A percentile compares a stretch with the other conserved stretches of the same genome.
Evolutionary conservation across 306 rosid genomes (phyloP).

Genomic region (Datisca glomerata): DNA sequence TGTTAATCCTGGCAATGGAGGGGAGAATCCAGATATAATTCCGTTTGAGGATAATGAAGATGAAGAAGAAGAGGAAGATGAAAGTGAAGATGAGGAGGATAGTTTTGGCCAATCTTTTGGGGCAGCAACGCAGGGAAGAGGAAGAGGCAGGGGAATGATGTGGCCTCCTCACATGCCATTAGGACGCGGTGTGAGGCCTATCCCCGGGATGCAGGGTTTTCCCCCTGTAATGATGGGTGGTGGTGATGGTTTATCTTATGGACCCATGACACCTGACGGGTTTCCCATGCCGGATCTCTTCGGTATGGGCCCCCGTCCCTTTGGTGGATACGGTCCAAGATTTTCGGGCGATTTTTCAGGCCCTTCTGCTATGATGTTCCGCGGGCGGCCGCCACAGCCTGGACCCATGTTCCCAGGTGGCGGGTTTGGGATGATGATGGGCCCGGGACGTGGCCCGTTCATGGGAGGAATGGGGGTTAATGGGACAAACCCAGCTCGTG

Average conservation of each 20-base stretch:
- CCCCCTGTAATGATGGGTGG: slow-evolving; percentile 91
- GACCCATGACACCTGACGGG: slow-evolving; percentile 81
- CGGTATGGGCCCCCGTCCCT: slow-evolving; percentile 81
- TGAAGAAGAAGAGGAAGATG: slow-evolving; percentile 99
- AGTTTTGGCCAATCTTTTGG: slow-evolving; percentile 50
- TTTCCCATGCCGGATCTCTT: slow-evolving; percentile 87
- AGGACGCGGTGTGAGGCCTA: slow-evolving; percentile 83
- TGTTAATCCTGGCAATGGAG: slow-evolving; percentile 79
- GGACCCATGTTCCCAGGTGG: slow-evolving; percentile 78
- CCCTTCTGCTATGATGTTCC: slow-evolving; percentile 84
- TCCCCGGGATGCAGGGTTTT: slow-evolving; percentile 85
- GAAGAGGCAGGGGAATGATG: slow-evolving; percentile 91
- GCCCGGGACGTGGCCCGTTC: slow-evolving; percentile 76
- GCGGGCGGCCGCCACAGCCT: slow-evolving; percentile 81
- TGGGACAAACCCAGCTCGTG: slow-evolving; percentile 64
- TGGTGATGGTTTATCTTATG: slow-evolving; percentile 75
- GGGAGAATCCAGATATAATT: slow-evolving; percentile 90
- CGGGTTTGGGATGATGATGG: slow-evolving; percentile 98
- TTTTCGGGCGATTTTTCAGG: slow-evolving; percentile 79
- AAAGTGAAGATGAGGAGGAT: slow-evolving; percentile 98
- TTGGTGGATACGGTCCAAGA: slow-evolving; percentile 80
- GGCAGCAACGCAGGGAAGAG: slow-evolving; percentile 69
- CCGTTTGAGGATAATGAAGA: slow-evolving; percentile 99
- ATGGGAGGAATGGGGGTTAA: slow-evolving; percentile 90
- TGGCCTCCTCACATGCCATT: slow-evolving; percentile 97